phyloP scores from a whole-genome alignment of 1,284 basidiomycete genomes.

The Moesziomyces antarcticus region DNA sequence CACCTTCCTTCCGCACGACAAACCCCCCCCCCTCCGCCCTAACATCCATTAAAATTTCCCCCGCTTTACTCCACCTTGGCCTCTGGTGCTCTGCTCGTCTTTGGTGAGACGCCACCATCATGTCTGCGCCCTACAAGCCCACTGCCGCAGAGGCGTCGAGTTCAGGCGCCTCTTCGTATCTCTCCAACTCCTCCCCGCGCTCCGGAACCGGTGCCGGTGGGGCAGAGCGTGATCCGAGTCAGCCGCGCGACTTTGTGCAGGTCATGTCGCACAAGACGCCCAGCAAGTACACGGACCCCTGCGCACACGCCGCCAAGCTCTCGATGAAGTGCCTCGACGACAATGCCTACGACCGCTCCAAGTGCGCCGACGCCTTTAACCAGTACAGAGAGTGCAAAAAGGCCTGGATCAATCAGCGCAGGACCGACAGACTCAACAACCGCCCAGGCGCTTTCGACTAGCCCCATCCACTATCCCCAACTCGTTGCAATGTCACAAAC shows the following conservation, averaged over 20 bases:
- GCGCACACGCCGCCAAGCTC: slow-evolving; percentile 61
- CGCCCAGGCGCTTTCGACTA: slow-evolving; percentile 52
- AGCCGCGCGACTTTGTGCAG: slow-evolving; percentile 50
- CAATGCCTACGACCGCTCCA: slow-evolving; percentile 57
- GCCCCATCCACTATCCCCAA: background rate
- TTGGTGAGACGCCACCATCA: background rate
- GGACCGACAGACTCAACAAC: slow-evolving; percentile 49
- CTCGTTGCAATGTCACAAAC: no score
- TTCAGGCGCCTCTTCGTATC: slow-evolving; percentile 17
- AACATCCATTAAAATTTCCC: background rate
- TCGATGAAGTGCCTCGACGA: slow-evolving; percentile 65
- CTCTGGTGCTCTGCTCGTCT: background rate
- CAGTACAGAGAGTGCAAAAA: slow-evolving; percentile 63
- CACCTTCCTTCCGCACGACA: slow-evolving; percentile 16
- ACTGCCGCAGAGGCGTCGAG: slow-evolving; percentile 15
- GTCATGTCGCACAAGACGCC: slow-evolving; percentile 57
- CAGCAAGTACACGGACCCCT: slow-evolving; percentile 62
- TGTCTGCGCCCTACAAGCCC: slow-evolving; percentile 32
- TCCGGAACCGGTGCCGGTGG: background rate
- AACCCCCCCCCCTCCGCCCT: background rate
- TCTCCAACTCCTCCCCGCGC: slow-evolving; percentile 30
- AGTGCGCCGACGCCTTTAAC: slow-evolving; percentile 60
- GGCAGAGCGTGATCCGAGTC: slow-evolving; percentile 5
- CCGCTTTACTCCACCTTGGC: no score
- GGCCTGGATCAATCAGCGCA: slow-evolving; percentile 53